phyloP scores from a whole-genome alignment of 805 yeast genomes.

The Zygoascus biomembranicola region DNA sequence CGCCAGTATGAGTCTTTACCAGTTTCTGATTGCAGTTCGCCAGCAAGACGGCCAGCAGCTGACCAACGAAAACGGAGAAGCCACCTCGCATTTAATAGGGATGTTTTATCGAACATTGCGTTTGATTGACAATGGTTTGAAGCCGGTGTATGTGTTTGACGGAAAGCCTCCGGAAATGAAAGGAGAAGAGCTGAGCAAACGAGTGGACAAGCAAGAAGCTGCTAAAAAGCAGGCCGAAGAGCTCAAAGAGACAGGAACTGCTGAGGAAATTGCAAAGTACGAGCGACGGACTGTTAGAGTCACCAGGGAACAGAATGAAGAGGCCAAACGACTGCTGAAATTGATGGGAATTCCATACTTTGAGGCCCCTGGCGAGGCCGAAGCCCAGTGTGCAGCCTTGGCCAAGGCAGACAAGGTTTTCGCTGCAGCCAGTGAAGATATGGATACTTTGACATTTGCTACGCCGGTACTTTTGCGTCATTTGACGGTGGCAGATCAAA shows the following conservation, averaged over 20 bases:
- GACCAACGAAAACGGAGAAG: constrained; percentile 82
- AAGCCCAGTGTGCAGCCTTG: constrained; percentile 93
- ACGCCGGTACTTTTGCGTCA: constrained; percentile 81
- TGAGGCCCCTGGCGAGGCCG: constrained; percentile 97
- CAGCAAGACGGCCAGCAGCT: constrained; percentile 95
- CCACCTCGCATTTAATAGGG: constrained; percentile 88
- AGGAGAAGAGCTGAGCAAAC: constrained; percentile 85
- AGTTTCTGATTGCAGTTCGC: constrained; percentile 90
- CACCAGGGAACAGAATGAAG: constrained; percentile 85
- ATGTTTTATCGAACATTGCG: constrained; percentile 90
- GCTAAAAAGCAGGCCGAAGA: constrained; percentile 71
- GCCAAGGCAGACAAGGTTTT: constrained; percentile 87
- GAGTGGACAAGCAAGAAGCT: constrained; percentile 71
- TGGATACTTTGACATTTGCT: constrained; percentile 93
- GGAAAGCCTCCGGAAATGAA: constrained; percentile 95
- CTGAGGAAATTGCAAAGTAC: constrained; percentile 63
- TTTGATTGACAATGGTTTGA: constrained; percentile 85
- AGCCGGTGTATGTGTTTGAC: constrained; percentile 94
- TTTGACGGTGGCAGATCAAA: constrained; percentile 87
- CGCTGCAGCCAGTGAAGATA: constrained; percentile 97
- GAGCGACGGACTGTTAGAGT: constrained; percentile 88
- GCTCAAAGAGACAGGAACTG: constrained; percentile 66
- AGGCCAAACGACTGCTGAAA: constrained; percentile 70
- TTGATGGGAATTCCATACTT: constrained; percentile 95
- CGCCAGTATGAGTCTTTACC: constrained; percentile 88